Conservation (phyloP, 73 alveolate genomes). For the Paraurostyla sp. region DNA sequence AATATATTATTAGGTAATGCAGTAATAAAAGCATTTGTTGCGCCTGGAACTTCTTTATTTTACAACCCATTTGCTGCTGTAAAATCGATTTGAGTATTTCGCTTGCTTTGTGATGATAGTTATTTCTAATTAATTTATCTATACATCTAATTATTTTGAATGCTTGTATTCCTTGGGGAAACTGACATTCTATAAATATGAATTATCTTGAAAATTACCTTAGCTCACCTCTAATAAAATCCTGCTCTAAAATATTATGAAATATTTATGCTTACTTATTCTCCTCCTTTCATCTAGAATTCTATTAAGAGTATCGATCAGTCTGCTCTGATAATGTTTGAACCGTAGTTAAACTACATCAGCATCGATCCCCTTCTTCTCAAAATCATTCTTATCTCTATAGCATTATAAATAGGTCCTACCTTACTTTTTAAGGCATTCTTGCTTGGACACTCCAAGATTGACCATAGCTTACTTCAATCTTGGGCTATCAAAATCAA, state of each 20-base stretch:
- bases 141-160: no score
- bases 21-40: no score
- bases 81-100: no score
- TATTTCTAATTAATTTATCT: no score
- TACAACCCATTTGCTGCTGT: no score
- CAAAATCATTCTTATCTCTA: conserved; percentile 38
- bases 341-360: conserved; percentile 69
- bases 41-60: no score
- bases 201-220: background rate
- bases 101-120: no score
- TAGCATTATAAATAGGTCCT: background rate
- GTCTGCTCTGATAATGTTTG: conserved; percentile 62
- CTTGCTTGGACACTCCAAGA: conserved; percentile 51
- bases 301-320: conserved; percentile 70
- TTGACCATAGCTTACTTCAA: conserved; percentile 63
- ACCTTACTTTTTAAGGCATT: conserved; percentile 50
- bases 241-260: background rate
- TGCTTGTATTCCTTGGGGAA: background rate
- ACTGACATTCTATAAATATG: background rate
- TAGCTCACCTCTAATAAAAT: background rate
- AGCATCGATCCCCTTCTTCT: conserved; percentile 41
- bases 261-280: conserved; percentile 21
- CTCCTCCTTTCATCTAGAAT: conserved; percentile 69
- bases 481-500: conserved; percentile 67
- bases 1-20: no score